Evolutionary conservation across 192 early-diverging fungal species (phyloP).

Genomic region (Coemansia furcata): DNA sequence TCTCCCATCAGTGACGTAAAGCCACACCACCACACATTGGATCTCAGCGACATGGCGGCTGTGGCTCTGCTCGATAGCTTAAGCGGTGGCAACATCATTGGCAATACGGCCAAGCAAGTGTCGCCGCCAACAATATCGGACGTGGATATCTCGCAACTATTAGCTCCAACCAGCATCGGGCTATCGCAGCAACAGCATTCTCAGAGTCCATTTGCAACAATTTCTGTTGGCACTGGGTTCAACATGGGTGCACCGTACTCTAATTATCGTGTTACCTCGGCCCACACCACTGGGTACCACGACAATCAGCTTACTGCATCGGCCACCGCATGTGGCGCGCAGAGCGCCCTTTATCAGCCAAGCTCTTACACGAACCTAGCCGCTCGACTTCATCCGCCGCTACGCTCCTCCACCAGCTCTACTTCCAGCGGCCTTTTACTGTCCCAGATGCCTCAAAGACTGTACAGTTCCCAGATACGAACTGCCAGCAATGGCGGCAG

Average conservation of each 20-base stretch:
- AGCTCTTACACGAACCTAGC: slow-evolving; percentile 3
- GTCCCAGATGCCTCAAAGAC: slow-evolving; percentile 14
- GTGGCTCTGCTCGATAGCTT: slow-evolving; percentile 49
- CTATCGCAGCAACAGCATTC: neutral
- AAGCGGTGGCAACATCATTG: slow-evolving; percentile 13
- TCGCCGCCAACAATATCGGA: slow-evolving; percentile 10
- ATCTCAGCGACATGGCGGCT: slow-evolving; percentile 46
- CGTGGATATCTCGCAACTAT: slow-evolving; percentile 5
- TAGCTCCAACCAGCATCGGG: neutral
- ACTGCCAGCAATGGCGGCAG: neutral
- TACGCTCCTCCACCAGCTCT: slow-evolving; percentile 15
- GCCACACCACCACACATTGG: slow-evolving; percentile 11
- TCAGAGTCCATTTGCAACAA: neutral
- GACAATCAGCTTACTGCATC: neutral
- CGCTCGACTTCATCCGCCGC: slow-evolving; percentile 8
- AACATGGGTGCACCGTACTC: slow-evolving; percentile 13
- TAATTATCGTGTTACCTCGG: slow-evolving; percentile 29
- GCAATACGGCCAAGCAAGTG: slow-evolving; percentile 4
- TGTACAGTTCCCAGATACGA: slow-evolving; percentile 16
- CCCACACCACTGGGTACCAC: slow-evolving; percentile 11
- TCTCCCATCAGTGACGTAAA: neutral
- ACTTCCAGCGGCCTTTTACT: neutral
- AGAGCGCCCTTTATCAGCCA: slow-evolving; percentile 1
- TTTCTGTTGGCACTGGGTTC: neutral
- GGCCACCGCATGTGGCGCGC: neutral